Percentiles rank a stretch among this genome's conserved stretches.
Conservation (phyloP, 805 yeast species). For the Saccharomycopsis malanga region DNA sequence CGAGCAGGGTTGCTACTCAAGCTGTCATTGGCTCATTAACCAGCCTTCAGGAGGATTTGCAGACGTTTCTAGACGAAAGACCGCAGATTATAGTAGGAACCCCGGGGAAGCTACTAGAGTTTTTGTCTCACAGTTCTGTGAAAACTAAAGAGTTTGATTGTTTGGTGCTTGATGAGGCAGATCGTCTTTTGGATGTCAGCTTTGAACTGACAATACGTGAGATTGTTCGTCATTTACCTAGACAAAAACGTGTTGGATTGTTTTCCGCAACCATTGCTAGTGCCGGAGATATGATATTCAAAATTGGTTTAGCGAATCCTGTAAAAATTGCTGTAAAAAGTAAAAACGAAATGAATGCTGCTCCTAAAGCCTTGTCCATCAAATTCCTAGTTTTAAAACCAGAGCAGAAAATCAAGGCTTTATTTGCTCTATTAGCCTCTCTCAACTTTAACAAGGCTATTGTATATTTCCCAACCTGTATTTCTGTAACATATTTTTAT, state of each 20-base stretch:
- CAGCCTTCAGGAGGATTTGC: conserved; percentile 65
- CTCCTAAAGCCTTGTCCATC: conserved; percentile 60
- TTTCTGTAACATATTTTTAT: conserved; percentile 72
- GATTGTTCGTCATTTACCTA: conserved; percentile 67
- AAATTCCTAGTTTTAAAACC: conserved; percentile 56
- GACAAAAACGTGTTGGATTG: conserved; percentile 87
- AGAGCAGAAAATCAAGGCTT: conserved; percentile 49
- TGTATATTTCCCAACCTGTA: conserved; percentile 89
- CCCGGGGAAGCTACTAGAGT: conserved; percentile 82
- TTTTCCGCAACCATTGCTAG: conserved; percentile 90
- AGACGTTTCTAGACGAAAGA: conserved; percentile 40
- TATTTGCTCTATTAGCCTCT: conserved; percentile 46
- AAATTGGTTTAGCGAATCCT: conserved; percentile 90
- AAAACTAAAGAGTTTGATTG: conserved; percentile 56
- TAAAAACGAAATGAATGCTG: conserved; percentile 29
- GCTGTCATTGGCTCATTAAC: conserved; percentile 57
- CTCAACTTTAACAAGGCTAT: conserved; percentile 70
- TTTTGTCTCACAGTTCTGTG: conserved; percentile 47
- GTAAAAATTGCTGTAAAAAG: conserved; percentile 76
- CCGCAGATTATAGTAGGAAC: conserved; percentile 86
- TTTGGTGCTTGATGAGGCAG: conserved; percentile 88
- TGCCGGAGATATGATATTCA: conserved; percentile 68
- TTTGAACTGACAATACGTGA: conserved; percentile 62
- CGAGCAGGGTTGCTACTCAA: conserved; percentile 43
- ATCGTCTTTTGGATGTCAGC: conserved; percentile 71